Percentiles rank a stretch among this genome's conserved stretches.
phyloP scores from a whole-genome alignment of 371 early-diverging fungal genomes.

The Syncephalastrum monosporum region DNA sequence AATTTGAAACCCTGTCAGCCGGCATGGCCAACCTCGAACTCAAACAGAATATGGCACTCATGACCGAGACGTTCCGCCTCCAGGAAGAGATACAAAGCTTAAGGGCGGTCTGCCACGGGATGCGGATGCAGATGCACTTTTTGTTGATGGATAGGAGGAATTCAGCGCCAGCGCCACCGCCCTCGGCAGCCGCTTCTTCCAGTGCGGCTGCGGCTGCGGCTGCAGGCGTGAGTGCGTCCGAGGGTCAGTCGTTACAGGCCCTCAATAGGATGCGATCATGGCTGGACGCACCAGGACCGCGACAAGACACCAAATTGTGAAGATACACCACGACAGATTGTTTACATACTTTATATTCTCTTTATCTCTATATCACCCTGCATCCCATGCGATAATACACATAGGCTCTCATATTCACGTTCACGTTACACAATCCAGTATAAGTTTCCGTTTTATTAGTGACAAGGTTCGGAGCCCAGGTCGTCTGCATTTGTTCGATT shows the following conservation, averaged over 20 bases:
- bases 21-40: conserved; percentile 60
- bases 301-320: conserved; percentile 45
- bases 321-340: background rate
- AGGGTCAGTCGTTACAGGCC: conserved; percentile 10
- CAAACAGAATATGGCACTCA: conserved; percentile 69
- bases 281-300: conserved; percentile 26
- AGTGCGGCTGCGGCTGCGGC: conserved; percentile 4
- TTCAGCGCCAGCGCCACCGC: conserved; percentile 7
- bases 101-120: conserved; percentile 60
- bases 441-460: too few relatives aligned
- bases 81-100: conserved; percentile 72
- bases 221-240: conserved; percentile 4
- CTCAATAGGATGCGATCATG: conserved; percentile 26
- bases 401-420: too few relatives aligned
- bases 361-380: too few relatives aligned
- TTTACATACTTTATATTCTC: background rate
- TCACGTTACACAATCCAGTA: too few relatives aligned
- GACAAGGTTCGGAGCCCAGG: too few relatives aligned
- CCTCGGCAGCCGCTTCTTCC: conserved; percentile 11
- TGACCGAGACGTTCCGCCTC: conserved; percentile 65
- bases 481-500: too few relatives aligned
- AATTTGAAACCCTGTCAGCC: conserved; percentile 59
- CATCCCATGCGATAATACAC: too few relatives aligned
- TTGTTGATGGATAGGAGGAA: conserved; percentile 55
- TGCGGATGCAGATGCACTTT: conserved; percentile 73